Evolutionary conservation across 2,329 filamentous ascomycete genomes (phyloP).

Genomic region (Seiridium unicorne): DNA sequence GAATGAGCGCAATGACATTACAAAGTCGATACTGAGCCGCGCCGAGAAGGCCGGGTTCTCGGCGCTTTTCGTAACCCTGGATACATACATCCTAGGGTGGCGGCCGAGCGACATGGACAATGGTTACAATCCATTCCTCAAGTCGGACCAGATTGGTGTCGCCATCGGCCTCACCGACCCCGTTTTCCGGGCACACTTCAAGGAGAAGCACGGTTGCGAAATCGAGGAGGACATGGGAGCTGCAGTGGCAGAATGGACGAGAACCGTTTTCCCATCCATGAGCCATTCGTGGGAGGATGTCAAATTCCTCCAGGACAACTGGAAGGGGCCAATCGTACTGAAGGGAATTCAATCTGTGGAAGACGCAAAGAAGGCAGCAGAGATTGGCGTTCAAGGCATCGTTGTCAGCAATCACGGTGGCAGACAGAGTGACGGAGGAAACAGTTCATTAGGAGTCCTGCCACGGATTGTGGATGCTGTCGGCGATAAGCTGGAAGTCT

Average conservation of each 20-base stretch:
- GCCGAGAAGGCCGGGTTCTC: slow-evolving; percentile 19
- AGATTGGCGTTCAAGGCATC: slow-evolving; percentile 31
- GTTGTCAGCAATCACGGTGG: slow-evolving; percentile 59
- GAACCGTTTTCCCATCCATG: slow-evolving; percentile 22
- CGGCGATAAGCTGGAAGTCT: slow-evolving; percentile 55
- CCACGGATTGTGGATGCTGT: slow-evolving; percentile 62
- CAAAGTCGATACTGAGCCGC: slow-evolving; percentile 18
- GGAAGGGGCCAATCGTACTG: slow-evolving; percentile 27
- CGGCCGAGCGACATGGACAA: slow-evolving; percentile 23
- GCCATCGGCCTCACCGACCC: slow-evolving; percentile 25
- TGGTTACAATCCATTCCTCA: slow-evolving; percentile 25
- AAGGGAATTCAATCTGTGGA: slow-evolving; percentile 31
- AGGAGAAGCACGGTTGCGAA: slow-evolving; percentile 15
- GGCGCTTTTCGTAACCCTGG: slow-evolving; percentile 22
- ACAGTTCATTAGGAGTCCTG: slow-evolving; percentile 54
- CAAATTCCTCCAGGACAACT: slow-evolving; percentile 20
- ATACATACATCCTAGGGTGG: slow-evolving; percentile 26
- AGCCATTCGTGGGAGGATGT: slow-evolving; percentile 24
- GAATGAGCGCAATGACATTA: slow-evolving; percentile 20
- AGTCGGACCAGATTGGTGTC: slow-evolving; percentile 23
- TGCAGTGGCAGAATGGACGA: slow-evolving; percentile 22
- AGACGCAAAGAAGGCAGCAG: slow-evolving; percentile 21
- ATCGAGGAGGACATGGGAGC: slow-evolving; percentile 19
- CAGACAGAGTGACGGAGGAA: slow-evolving; percentile 55
- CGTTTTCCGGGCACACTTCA: slow-evolving; percentile 21